phyloP scores from a whole-genome alignment of 345 rosid species.

The Citrus unshiu region DNA sequence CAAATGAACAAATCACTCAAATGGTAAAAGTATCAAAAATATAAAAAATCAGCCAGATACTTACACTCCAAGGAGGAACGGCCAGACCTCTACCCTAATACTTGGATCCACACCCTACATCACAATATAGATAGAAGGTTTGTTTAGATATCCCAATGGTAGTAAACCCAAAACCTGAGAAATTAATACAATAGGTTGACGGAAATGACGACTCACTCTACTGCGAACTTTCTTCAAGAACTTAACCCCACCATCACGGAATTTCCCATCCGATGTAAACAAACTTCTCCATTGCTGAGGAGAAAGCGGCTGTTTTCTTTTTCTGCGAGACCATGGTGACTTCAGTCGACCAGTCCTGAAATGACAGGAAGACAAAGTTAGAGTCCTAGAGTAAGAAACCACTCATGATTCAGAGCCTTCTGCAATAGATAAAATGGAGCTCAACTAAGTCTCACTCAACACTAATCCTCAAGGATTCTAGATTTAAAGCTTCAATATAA shows the following conservation, averaged over 20 bases:
- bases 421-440: neutral
- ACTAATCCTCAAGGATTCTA: neutral
- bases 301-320: conserved; percentile 65
- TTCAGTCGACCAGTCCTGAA: conserved; percentile 63
- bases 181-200: neutral
- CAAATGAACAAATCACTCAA: neutral
- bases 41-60: conserved; percentile 23
- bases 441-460: neutral
- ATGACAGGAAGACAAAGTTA: conserved; percentile 2
- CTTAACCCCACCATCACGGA: conserved; percentile 69
- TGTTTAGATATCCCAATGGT: conserved; percentile 14
- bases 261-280: conserved; percentile 71
- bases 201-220: conserved; percentile 56
- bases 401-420: neutral
- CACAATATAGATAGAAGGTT: neutral
- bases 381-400: neutral
- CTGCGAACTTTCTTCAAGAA: conserved; percentile 86
- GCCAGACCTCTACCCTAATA: conserved; percentile 93
- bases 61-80: conserved; percentile 98
- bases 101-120: conserved; percentile 90
- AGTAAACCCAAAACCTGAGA: conserved; percentile 8
- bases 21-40: neutral
- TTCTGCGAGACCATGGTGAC: conserved; percentile 90
- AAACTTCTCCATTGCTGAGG: conserved; percentile 71
- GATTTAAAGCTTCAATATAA: neutral